Percentiles rank a stretch among this genome's conserved stretches.
Evolutionary conservation across 73 alveolate genomes (phyloP).

Genomic region (Paramecium sonneborni): DNA sequence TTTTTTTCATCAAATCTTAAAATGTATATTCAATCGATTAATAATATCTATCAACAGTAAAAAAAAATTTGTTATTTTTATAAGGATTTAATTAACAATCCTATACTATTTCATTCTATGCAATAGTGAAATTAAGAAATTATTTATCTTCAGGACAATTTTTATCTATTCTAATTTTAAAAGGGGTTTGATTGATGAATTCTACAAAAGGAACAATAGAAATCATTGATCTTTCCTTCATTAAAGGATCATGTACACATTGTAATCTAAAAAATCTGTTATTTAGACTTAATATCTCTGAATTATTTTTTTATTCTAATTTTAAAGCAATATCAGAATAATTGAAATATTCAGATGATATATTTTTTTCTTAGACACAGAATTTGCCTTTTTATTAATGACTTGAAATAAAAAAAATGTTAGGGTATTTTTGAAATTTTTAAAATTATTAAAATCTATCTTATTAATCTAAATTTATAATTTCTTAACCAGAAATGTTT

Average conservation of each 20-base stretch:
- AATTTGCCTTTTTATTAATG: not conserved
- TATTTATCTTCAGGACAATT: not conserved
- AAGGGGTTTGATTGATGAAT: not conserved
- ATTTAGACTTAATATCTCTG: not conserved
- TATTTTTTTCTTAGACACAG: not conserved
- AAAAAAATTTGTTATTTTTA: not conserved
- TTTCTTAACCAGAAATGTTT: not conserved
- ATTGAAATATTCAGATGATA: not conserved
- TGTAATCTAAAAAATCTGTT: not conserved
- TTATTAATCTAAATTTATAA: not conserved
- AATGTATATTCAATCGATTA: not conserved
- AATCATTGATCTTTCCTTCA: not conserved
- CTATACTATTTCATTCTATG: not conserved
- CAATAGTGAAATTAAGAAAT: not conserved
- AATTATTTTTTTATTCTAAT: not conserved
- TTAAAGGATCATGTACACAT: not conserved
- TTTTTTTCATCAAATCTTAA: not conserved
- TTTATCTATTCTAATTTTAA: not conserved
- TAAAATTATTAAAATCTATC: not conserved
- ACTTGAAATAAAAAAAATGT: not conserved
- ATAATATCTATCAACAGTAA: not conserved
- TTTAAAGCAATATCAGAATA: not conserved
- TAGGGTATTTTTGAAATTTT: not conserved
- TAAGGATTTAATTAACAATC: not conserved
- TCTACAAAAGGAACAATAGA: not conserved